phyloP scores from a whole-genome alignment of 1,284 basidiomycete genomes.

The Naganishia sp. region DNA sequence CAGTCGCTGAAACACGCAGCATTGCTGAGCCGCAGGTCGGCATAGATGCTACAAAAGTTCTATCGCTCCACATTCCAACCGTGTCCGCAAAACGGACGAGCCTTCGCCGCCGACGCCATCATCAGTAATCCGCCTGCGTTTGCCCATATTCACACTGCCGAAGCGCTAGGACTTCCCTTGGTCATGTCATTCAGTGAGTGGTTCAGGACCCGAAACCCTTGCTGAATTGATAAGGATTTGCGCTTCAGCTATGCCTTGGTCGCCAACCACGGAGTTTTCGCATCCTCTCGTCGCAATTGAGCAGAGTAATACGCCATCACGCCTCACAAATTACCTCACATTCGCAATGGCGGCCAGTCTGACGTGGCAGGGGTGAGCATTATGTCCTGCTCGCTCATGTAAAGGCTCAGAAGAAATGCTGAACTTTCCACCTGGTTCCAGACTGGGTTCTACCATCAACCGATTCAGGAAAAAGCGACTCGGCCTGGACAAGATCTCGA shows the following conservation, averaged over 20 bases:
- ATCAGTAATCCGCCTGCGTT: constrained; percentile 67
- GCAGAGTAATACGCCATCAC: constrained; percentile 58
- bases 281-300: constrained; percentile 65
- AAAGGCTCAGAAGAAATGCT: no score
- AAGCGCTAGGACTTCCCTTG: no score
- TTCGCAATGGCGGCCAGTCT: constrained; percentile 62
- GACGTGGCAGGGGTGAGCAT: constrained; percentile 59
- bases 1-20: no score
- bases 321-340: constrained; percentile 62
- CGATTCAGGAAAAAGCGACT: constrained; percentile 61
- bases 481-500: constrained; percentile 58
- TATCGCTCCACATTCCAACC: constrained; percentile 61
- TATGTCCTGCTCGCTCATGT: no score
- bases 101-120: constrained; percentile 65
- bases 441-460: constrained; percentile 64
- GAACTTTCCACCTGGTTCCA: constrained; percentile 36
- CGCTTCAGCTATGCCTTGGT: constrained; percentile 70
- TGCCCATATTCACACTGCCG: constrained; percentile 54
- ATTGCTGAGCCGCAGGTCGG: no score
- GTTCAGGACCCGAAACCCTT: no score
- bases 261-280: constrained; percentile 63
- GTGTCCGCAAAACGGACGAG: constrained; percentile 54
- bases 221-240: constrained; percentile 57
- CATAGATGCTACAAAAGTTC: constrained; percentile 62
- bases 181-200: no score